phyloP scores from a whole-genome alignment of 805 yeast genomes.

The Kodamaea hsintzibuensis region DNA sequence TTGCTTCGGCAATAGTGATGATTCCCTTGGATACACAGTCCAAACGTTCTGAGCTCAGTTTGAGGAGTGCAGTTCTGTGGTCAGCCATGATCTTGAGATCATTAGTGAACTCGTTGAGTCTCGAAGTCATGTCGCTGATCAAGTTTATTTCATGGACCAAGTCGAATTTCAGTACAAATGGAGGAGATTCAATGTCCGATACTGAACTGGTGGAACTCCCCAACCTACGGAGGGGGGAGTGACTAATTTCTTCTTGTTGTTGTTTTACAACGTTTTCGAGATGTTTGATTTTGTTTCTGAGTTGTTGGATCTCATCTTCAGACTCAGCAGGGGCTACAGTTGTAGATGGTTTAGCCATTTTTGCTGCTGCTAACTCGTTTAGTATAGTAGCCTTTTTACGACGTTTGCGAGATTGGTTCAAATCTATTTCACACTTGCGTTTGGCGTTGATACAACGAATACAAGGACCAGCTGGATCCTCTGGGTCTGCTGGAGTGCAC shows the following conservation, averaged over 20 bases:
- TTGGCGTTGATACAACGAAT: slow-evolving; percentile 67
- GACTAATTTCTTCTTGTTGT: slow-evolving; percentile 9
- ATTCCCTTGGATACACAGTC: slow-evolving; percentile 63
- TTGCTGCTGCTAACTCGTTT: slow-evolving; percentile 21
- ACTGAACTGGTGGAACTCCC: not conserved
- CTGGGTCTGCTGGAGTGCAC: slow-evolving; percentile 69
- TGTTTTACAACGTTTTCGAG: slow-evolving; percentile 18
- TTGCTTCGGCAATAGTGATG: slow-evolving; percentile 61
- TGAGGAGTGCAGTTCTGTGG: slow-evolving; percentile 35
- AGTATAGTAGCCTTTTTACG: slow-evolving; percentile 34
- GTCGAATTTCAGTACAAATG: slow-evolving; percentile 33
- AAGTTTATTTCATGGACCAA: slow-evolving; percentile 43
- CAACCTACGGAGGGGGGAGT: not conserved
- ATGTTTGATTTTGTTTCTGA: slow-evolving; percentile 21
- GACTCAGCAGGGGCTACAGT: not conserved
- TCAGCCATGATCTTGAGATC: slow-evolving; percentile 49
- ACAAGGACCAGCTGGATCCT: slow-evolving; percentile 66
- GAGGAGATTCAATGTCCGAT: slow-evolving; percentile 17
- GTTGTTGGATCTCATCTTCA: slow-evolving; percentile 18
- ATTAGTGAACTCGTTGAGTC: slow-evolving; percentile 45
- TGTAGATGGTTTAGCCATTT: not conserved
- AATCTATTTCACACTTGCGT: slow-evolving; percentile 66
- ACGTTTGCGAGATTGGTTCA: slow-evolving; percentile 56
- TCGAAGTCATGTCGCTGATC: slow-evolving; percentile 33
- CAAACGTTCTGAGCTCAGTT: slow-evolving; percentile 18